phyloP scores from a whole-genome alignment of 2,329 filamentous ascomycete genomes.

The Xylaria multiplex region DNA sequence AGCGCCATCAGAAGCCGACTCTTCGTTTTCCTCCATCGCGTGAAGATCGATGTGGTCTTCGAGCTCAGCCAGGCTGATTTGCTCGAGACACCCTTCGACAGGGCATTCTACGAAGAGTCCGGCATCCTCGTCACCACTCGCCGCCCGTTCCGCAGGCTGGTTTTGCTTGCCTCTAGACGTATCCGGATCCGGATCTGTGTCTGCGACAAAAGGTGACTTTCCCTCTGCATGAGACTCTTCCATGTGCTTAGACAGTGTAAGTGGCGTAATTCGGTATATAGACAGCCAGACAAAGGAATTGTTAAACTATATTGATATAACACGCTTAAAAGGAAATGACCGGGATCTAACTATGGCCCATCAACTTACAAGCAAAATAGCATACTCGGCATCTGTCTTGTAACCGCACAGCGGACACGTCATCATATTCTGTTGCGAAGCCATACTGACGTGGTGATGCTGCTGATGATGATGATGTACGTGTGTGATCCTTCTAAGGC shows the following conservation, averaged over 20 bases:
- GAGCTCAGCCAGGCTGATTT: constrained; percentile 62
- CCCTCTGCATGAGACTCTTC: constrained; percentile 46
- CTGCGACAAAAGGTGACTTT: constrained; percentile 41
- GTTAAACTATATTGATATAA: neutral
- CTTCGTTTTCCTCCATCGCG: constrained; percentile 59
- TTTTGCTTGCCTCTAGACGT: constrained; percentile 2
- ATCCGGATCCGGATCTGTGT: constrained; percentile 17
- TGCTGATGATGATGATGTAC: neutral
- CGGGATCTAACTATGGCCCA: neutral
- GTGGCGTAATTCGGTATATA: constrained; percentile 13
- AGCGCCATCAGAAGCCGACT: constrained; percentile 38
- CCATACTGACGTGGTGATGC: constrained; percentile 19
- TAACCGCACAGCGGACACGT: constrained; percentile 56
- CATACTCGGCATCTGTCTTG: constrained; percentile 49
- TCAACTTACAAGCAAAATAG: constrained; percentile 51
- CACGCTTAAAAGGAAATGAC: neutral
- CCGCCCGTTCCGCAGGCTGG: constrained; percentile 3
- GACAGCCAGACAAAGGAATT: neutral
- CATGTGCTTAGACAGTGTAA: constrained; percentile 46
- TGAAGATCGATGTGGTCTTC: constrained; percentile 70
- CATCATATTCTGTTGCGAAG: constrained; percentile 26
- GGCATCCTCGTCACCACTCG: constrained; percentile 46
- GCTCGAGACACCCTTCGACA: constrained; percentile 67
- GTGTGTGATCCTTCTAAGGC: neutral
- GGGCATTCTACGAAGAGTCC: constrained; percentile 63